Conservation (phyloP, 768 basidiomycete genomes). For the Coprinopsis cinerea region DNA sequence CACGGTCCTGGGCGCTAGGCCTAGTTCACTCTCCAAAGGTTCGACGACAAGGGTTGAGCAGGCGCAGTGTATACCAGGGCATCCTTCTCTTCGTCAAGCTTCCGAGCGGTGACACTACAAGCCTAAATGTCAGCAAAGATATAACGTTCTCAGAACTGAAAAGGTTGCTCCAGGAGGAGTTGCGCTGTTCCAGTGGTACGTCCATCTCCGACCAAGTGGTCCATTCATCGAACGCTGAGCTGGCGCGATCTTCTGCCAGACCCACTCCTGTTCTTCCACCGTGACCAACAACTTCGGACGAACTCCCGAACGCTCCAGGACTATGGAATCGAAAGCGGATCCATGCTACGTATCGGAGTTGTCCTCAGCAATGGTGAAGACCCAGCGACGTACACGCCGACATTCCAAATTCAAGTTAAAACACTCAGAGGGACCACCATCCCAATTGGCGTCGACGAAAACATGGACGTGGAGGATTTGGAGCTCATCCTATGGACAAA, state of each 20-base stretch:
- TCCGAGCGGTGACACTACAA: background rate
- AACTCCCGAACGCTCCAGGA: background rate
- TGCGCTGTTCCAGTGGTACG: background rate
- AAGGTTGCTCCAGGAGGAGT: background rate
- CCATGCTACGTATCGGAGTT: background rate
- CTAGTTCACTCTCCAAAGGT: no score
- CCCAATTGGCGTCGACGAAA: background rate
- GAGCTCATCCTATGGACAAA: background rate
- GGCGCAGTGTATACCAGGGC: background rate
- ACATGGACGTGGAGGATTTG: background rate
- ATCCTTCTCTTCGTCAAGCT: background rate
- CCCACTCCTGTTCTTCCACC: background rate
- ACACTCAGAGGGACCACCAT: background rate
- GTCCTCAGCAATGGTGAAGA: background rate
- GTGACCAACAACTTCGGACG: background rate
- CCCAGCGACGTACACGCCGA: background rate
- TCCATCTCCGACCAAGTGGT: background rate
- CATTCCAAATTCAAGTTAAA: background rate
- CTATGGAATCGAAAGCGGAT: background rate
- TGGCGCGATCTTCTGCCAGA: background rate
- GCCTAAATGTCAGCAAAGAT: background rate
- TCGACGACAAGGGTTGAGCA: no score
- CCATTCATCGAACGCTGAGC: background rate
- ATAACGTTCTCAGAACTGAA: background rate
- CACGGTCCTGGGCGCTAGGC: no score